These are phyloP conservation scores for Coniochaeta sp. DNA, from an alignment of 2,329 filamentous ascomycete species.

Conservation along the genomic window DNA sequence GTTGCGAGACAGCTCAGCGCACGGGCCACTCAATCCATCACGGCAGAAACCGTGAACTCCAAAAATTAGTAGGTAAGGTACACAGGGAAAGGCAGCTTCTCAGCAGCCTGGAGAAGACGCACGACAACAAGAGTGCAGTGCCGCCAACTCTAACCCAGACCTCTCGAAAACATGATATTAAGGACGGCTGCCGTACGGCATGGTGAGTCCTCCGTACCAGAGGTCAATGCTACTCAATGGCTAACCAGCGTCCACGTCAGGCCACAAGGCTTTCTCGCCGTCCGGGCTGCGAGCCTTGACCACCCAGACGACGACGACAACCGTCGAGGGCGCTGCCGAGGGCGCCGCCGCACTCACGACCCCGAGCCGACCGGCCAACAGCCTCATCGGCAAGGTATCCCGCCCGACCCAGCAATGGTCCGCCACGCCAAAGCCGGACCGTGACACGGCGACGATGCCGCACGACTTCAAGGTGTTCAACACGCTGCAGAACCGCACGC, in stretches of 20 bases:
- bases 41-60: not conserved
- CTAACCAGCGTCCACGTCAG: conserved; percentile 26
- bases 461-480: conserved; percentile 26
- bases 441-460: conserved; percentile 21
- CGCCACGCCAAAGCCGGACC: conserved; percentile 16
- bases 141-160: not conserved
- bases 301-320: conserved; percentile 20
- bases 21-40: not conserved
- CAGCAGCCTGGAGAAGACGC: not conserved
- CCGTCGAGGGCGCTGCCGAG: conserved; percentile 16
- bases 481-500: conserved; percentile 37
- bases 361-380: not conserved
- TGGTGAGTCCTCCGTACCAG: conserved; percentile 28
- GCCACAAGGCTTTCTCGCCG: conserved; percentile 43
- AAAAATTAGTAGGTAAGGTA: too few species aligned
- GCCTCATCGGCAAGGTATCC: not conserved
- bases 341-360: conserved; percentile 8
- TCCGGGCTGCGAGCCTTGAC: conserved; percentile 32
- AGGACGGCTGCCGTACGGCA: conserved; percentile 47
- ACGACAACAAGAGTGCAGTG: not conserved
- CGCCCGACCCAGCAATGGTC: not conserved
- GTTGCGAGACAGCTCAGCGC: not conserved
- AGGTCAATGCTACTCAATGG: not conserved
- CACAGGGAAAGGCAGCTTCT: too few species aligned
- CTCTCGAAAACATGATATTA: conserved; percentile 38